Evolutionary conservation across 805 yeast species (phyloP), one percentile per base, ranked within the genome.

Genomic region (Cyberlindnera mycetangii): DNA sequence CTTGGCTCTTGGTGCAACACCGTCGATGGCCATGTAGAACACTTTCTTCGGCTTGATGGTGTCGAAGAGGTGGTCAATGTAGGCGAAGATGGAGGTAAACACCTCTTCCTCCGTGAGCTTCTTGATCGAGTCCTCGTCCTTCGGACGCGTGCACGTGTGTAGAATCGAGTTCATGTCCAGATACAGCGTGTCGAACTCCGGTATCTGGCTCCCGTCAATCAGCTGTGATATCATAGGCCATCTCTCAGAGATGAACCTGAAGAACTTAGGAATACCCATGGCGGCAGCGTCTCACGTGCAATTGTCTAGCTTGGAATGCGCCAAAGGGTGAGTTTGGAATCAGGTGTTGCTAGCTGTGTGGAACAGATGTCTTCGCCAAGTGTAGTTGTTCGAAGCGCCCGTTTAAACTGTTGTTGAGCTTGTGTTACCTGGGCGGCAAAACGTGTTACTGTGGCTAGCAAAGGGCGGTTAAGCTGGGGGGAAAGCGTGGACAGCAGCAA

Each of bases 1-100:
- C 64, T 90, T 90, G 21, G 97, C 98, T 59, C 98, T 75, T 18
- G 99, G 99, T 2, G 99, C 99, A 27, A 93, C 99, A 44, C 99
- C 99, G 70, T 93, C 99, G 27, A 93, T 96, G 2, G 99, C 98
- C 64, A 93, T 89, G 62, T 85, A 90, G 55, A 92, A 87, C 12
- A 84, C 79, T 61, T 88, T 77, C 56, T 85, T 75, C 8, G 99
- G 99, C 62, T 82, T 81, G 53, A 93, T 89, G 20, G 89, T 79
- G 50, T 83, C 83, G 59, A 93, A 92, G 45, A 93, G 70, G 65
- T 93, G 97, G 63, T 93, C 99, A 51, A 93, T 92, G 60, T 93
- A 93, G 27, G 87, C 84, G 69, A 90, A 92, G 38, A 93, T 89
- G n/a, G 92, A 84, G 15, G 89, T 82, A 68, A 81, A 93, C 75